Percentiles rank a stretch among this genome's conserved stretches.
These are phyloP conservation scores for Colletotrichum musicola DNA, from an alignment of 2,329 filamentous ascomycete genomes.

Conservation along the genomic window DNA sequence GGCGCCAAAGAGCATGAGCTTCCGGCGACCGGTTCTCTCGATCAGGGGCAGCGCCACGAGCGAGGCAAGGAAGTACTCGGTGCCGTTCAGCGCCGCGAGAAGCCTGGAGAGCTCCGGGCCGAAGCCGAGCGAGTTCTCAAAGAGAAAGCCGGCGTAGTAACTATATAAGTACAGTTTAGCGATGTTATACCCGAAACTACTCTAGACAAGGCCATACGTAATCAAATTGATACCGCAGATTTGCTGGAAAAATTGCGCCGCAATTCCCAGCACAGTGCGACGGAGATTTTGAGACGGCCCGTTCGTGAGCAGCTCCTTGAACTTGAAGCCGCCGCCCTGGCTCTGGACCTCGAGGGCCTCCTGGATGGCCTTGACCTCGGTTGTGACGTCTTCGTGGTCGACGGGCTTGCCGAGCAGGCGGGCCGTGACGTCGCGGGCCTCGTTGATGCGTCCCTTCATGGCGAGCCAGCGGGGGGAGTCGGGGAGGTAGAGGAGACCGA, in stretches of 20 bases:
- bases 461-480: conserved; percentile 54
- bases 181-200: no score
- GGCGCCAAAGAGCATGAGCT: conserved; percentile 74
- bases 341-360: conserved; percentile 45
- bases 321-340: conserved; percentile 42
- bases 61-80: conserved; percentile 55
- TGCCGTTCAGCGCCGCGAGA: conserved; percentile 65
- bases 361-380: conserved; percentile 39
- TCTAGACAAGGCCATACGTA: background rate
- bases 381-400: conserved; percentile 44
- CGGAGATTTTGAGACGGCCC: conserved; percentile 76
- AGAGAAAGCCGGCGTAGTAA: conserved; percentile 43
- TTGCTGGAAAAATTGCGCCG: conserved; percentile 46
- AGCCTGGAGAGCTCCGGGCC: conserved; percentile 63
- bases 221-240: background rate
- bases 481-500: conserved; percentile 49
- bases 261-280: conserved; percentile 62
- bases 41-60: conserved; percentile 55
- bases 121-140: conserved; percentile 59
- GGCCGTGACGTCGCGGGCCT: conserved; percentile 44
- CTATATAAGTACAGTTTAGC: no score
- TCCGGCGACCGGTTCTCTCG: conserved; percentile 68
- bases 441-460: conserved; percentile 46
- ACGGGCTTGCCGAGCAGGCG: conserved; percentile 44
- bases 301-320: conserved; percentile 57